A percentile compares a stretch with the other conserved stretches of the same genome.
Evolutionary conservation across 306 rosid genomes (phyloP).

Genomic region (Dryas drummondii): DNA sequence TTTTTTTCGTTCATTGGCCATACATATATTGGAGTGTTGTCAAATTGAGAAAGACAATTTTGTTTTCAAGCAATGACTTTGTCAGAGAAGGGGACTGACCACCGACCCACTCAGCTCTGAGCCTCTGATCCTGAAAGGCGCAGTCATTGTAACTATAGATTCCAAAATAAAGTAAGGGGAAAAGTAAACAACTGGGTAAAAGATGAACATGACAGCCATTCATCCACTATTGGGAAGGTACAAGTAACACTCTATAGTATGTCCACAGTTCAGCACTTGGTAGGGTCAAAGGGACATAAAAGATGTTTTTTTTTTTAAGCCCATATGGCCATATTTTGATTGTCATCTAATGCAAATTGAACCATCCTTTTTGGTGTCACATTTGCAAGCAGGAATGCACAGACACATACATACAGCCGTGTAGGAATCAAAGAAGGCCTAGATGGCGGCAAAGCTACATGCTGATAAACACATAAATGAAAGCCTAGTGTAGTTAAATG

Average conservation of each 20-base stretch:
- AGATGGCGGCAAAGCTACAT: not conserved
- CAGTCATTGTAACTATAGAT: constrained; percentile 7
- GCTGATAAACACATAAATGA: no score
- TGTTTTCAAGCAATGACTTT: not conserved
- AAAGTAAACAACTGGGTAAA: constrained; percentile 13
- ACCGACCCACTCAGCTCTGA: constrained; percentile 14
- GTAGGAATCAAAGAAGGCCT: not conserved
- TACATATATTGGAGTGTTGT: not conserved
- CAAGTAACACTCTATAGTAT: not conserved
- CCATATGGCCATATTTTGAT: no score
- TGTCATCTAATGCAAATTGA: no score
- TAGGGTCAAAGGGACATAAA: not conserved
- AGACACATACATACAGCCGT: no score
- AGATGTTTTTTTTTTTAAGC: no score
- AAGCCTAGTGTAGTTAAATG: no score
- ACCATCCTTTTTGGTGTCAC: no score
- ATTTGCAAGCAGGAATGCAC: no score
- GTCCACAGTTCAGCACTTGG: not conserved
- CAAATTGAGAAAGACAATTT: not conserved
- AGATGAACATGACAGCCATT: constrained; percentile 32
- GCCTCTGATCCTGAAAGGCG: constrained; percentile 18
- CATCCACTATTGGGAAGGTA: constrained; percentile 16
- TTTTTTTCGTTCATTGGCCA: not conserved
- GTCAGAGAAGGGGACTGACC: not conserved
- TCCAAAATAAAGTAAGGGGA: constrained; percentile 1